These are phyloP conservation scores for Globisporangium barbulae DNA, from an alignment of 352 stramenopile species.

Conservation along the genomic window DNA sequence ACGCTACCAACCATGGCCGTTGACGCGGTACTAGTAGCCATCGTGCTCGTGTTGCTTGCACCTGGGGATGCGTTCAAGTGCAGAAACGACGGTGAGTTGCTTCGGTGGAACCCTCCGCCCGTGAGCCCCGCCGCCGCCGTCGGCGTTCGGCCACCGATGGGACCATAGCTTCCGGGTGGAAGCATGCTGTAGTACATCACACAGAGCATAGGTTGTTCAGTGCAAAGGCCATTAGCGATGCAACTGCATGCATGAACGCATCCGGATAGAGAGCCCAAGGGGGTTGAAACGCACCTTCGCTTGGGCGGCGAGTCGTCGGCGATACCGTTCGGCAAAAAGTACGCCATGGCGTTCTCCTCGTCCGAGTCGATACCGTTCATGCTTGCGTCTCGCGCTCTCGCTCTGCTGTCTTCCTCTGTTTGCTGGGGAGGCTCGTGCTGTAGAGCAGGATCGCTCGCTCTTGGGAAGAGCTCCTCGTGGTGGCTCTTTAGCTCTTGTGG, in stretches of 20 bases:
- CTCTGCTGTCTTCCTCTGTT: neutral
- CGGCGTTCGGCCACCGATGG: conserved; percentile 33
- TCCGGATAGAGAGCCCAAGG: neutral
- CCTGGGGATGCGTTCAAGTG: conserved; percentile 2
- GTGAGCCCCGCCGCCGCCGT: conserved; percentile 5
- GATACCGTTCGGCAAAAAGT: conserved; percentile 86
- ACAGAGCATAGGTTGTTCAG: neutral
- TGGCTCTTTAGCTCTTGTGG: neutral
- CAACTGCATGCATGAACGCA: neutral
- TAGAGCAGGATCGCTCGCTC: neutral
- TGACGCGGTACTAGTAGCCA: neutral
- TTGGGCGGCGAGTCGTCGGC: conserved; percentile 77
- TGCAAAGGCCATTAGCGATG: neutral
- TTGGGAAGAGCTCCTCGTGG: neutral
- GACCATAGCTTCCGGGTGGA: conserved; percentile 35
- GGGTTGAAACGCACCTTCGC: conserved; percentile 37
- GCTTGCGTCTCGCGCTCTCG: neutral
- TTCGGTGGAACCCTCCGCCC: conserved; percentile 14
- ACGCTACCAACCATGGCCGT: neutral
- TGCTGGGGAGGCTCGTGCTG: neutral
- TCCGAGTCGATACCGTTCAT: conserved; percentile 39
- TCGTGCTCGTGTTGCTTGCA: neutral
- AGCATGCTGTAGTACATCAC: conserved; percentile 6
- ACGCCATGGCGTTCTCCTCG: conserved; percentile 63
- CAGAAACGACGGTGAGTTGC: conserved; percentile 16